These are phyloP conservation scores for Castanea crenata DNA, from an alignment of 306 rosid species.

Conservation along the genomic window DNA sequence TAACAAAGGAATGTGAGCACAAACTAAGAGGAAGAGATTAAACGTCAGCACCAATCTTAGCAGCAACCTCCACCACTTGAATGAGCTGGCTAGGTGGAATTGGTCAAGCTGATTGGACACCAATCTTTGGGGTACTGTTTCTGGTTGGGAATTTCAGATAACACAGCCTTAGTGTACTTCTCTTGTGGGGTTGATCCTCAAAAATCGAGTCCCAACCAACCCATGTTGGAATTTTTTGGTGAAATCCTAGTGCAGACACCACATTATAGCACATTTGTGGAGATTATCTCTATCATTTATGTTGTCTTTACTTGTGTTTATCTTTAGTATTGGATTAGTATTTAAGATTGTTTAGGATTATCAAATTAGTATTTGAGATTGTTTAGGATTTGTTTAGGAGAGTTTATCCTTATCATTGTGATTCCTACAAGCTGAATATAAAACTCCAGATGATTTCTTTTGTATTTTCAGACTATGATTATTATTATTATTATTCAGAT, in stretches of 20 bases:
- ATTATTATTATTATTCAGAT: no score
- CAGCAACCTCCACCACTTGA: slow-evolving; percentile 77
- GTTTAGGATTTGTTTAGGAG: no score
- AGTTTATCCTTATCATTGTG: no score
- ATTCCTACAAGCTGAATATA: no score
- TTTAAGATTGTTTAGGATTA: no score
- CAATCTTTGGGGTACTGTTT: slow-evolving; percentile 48
- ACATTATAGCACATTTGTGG: no score
- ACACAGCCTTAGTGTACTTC: slow-evolving; percentile 38
- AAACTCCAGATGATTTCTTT: no score
- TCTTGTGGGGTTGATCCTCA: slow-evolving; percentile 27
- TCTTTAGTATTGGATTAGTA: no score
- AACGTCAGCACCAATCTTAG: slow-evolving; percentile 93
- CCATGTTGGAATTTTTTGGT: slow-evolving; percentile 30
- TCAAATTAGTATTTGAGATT: no score
- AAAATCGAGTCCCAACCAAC: slow-evolving; percentile 20
- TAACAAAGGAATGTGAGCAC: background rate
- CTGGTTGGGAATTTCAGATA: slow-evolving; percentile 44
- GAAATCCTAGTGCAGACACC: background rate
- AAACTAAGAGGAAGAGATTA: background rate
- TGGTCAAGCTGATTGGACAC: slow-evolving; percentile 63
- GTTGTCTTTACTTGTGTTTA: no score
- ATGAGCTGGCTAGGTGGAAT: slow-evolving; percentile 57
- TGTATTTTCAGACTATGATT: no score
- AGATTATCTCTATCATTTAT: no score